Base-by-base conservation (phyloP, 2,329 filamentous ascomycete genomes). In the Trichoderma sp. region DNA sequence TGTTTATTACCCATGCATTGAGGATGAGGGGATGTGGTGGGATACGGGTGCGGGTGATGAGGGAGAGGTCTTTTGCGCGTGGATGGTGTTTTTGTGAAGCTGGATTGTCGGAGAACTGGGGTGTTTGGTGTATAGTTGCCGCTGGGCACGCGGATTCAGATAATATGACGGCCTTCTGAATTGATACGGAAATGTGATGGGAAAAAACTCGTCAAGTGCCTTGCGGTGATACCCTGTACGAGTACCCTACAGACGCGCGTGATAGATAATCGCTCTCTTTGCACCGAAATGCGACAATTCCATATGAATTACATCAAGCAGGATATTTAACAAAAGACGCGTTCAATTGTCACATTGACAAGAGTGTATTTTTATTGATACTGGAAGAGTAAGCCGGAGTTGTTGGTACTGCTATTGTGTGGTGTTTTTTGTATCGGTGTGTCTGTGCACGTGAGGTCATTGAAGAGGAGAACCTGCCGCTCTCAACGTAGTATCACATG, bases 131-230 rank as follows among this genome's bases (percentile, higher is more conserved):
- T 29, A 60, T 69, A 60, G n/a, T 14, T 14, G 50, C 21, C 33
- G 50, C 53, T 38, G 24, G 33, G n/a, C n/a, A 21, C 9, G n/a
- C 45, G 38, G 38, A 21, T 41, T 53, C 60, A 71, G 67, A 71
- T 60, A 60, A 67, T 53, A 31, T 67, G n/a, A 67, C 64, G 64
- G 64, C 64, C 41, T 67, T 53, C 41, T 67, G 38, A 53, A 53
- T 53, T 53, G 45, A 50, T 21, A 21, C 11, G 45, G 45, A 50
- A 11, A 50, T 21, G 45, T 50, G 45, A 50, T 21, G 18, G 18
- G 9, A 50, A 21, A 21, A 31, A 50, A 50, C 4, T 50, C 27
- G 31, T 59, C 0, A 4, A 60, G n/a, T 21, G 45, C 45, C n/a
- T 53, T 12, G 45, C 12, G 4, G 45, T 21, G 45, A 53, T 53